Base-by-base conservation (phyloP, 768 basidiomycete species). In the Hericium coralloides region DNA sequence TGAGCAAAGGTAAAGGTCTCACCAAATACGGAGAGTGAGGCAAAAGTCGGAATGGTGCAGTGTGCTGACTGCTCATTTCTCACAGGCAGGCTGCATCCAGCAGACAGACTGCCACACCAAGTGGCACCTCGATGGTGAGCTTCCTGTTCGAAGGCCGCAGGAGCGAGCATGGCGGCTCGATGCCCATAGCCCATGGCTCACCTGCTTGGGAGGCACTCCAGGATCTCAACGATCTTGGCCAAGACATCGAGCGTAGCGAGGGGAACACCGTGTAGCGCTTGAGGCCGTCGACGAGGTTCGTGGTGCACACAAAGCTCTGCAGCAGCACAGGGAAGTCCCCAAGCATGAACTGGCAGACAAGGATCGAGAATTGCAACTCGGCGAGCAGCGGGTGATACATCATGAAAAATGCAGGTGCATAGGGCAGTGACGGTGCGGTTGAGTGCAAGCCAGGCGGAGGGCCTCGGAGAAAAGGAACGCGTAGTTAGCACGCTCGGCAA, bases 371-470 rank as follows among this genome's bases (percentile, higher is more conserved):
- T 65, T 89, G 85, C 4, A 90, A 85, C 67, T 95, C 92, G 57
- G 93, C 86, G 52, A 94, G 80, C 54, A 95, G 79, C 14, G 92
- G 92, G 63, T 95, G 92, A 65, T 94, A 95, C 0, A 92, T 92
- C 52, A 92, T 90, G 73, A 89, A 88, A 64, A 81, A 77, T 17
- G 81, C 69, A 0, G 84, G 81, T 2, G 74, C 63, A 39, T 82
- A 75, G 14, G 79, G 65, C 49, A 77, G 64, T 18, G 70, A 58
- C 15, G 72, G 65, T 3, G 69, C 65, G 3, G 65, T 50, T 63
- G 65, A 64, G 55, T 81, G 81, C 58, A 70, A 76, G 36, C 85
- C 84, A 1, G 83, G 2, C 89, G 83, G 38, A 80, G 76, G 50
- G 79, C 76, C 63, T 91, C 89, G 2, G 82, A 80, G 55, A 89